These are phyloP conservation scores for Staphylotrichum tortipilum DNA, from an alignment of 495 filamentous ascomycete species.

Conservation along the genomic window DNA sequence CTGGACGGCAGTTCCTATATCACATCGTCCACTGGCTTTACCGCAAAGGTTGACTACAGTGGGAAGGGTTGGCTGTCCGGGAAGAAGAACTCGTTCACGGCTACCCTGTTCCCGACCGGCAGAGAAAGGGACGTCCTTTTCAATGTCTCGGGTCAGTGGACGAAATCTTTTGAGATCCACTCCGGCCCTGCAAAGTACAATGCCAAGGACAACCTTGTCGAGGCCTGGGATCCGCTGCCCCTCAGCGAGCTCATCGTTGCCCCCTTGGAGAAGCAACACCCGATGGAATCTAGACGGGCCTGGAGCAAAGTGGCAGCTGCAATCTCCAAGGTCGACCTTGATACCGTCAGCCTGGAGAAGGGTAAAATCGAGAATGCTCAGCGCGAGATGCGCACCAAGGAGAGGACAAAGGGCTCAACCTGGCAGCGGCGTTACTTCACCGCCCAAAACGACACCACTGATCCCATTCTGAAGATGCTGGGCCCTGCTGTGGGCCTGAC, in stretches of 20 bases:
- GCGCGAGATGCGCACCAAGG: conserved; percentile 70
- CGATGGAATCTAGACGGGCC: conserved; percentile 77
- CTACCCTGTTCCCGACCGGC: conserved; percentile 63
- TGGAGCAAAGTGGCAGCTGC: conserved; percentile 78
- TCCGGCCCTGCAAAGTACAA: conserved; percentile 59
- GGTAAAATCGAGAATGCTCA: conserved; percentile 85
- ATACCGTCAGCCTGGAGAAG: conserved; percentile 69
- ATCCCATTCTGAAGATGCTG: conserved; percentile 50
- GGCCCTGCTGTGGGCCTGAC: conserved; percentile 47
- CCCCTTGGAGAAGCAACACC: conserved; percentile 72
- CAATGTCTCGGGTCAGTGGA: conserved; percentile 87
- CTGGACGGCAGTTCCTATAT: conserved; percentile 78
- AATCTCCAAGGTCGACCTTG: conserved; percentile 76
- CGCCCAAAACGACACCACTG: conserved; percentile 36
- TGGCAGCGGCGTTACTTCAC: conserved; percentile 87
- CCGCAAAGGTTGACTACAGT: conserved; percentile 86
- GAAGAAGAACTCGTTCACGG: conserved; percentile 88
- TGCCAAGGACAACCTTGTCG: conserved; percentile 43
- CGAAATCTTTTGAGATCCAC: conserved; percentile 70
- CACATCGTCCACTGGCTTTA: conserved; percentile 73
- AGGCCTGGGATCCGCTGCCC: conserved; percentile 58
- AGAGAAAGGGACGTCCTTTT: conserved; percentile 78
- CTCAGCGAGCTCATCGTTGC: conserved; percentile 63
- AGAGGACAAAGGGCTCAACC: conserved; percentile 65
- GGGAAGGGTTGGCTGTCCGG: conserved; percentile 90